Evolutionary conservation across 164 flowering plant genomes (phyloP), one percentile per base, ranked within the genome.

Genomic region (Euptelea pleiosperma): DNA sequence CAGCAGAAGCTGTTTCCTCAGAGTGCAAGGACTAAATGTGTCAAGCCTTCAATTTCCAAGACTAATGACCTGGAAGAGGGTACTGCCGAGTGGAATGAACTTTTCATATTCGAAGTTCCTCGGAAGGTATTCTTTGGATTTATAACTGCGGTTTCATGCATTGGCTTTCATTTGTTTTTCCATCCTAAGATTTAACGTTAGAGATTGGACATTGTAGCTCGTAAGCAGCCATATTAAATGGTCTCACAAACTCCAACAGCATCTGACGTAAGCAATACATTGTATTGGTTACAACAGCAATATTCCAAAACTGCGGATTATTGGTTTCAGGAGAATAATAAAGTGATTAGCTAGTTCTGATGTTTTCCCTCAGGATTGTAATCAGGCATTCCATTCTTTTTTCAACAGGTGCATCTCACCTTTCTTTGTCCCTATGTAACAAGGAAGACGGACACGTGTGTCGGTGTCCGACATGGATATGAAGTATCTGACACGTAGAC

Each of bases 1-100:
- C 93, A 84, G 67, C 99, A 91, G 62, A 88, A 77, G 74, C 87
- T 88, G 65, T 94, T 91, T 51, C 96, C 97, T 55, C 99, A 94
- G 64, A 94, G 97, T 81, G 95, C 96, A 31, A 83, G 99, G 73
- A 94, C 99, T 28, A 89, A 82, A 73, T 88, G 95, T 72, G 85
- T 85, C 11, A 85, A 84, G 70, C 96, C 99, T 53, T 39, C 55
- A 10, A 40, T 82, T 43, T 58, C 71, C 36, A 68, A 70, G 53
- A 43, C 14, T 28, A 55, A 58, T 63, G 73, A 65, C 43, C 11
- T 62, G 29, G 67, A 62, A 58, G 73, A 78, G 69, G 92, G 84
- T 60, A 75, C 61, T 36, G 95, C 85, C 18, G 79, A 70, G 60
- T 94, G 99, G 99, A 86, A 88, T 82, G 99, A 94, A 74, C 78